Base-by-base conservation (phyloP, 768 basidiomycete genomes). In the Neoboletus magnificus region DNA sequence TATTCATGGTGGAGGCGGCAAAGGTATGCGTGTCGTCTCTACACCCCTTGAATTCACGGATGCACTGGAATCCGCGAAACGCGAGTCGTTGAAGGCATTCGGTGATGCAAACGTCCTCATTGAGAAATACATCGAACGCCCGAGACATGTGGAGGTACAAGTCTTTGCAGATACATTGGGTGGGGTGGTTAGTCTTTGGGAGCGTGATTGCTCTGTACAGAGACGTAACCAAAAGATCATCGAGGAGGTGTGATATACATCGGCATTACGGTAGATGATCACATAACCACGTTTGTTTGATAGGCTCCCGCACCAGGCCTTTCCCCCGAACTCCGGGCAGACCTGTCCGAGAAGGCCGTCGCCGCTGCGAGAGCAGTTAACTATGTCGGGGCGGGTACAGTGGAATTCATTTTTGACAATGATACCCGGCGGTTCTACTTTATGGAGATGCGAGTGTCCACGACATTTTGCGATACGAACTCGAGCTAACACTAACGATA, bases 351-450 rank as follows among this genome's bases (percentile, higher is more conserved):
- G 35, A 96, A 94, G 71, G 94, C 95, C 3, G 81, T 95, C 23
- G 91, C 90, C 45, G 94, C 95, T n/a, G 93, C 94, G 6, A 84
- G 81, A 66, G 94, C 95, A 4, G 94, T 98, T 45, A 80, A 86
- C 56, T 98, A 98, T 65, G 86, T 91, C 32, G 93, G 93, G 32
- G 93, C 93, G 11, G 92, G 92, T 5, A 94, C 92, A 0, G 91
- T 95, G n/a, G 94, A 98, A 68, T 97, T 98, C 64, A 96, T 98
- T 60, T 93, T 96, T 60, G 94, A 98, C 69, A 94, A 92, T 58
- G 88, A 94, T 67, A 90, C 89, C 9, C 73, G 82, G 53, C 79
- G 83, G 56, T 96, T 96, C 70, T 97, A 86, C 66, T 97, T 97
- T 68, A 95, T 95, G 93, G 94, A 97, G 73, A 96, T 96, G 91